A percentile compares a stretch with the other conserved stretches of the same genome.
These are phyloP conservation scores for Lophiostoma macrostomum DNA, from an alignment of 495 filamentous ascomycete species.

Conservation along the genomic window DNA sequence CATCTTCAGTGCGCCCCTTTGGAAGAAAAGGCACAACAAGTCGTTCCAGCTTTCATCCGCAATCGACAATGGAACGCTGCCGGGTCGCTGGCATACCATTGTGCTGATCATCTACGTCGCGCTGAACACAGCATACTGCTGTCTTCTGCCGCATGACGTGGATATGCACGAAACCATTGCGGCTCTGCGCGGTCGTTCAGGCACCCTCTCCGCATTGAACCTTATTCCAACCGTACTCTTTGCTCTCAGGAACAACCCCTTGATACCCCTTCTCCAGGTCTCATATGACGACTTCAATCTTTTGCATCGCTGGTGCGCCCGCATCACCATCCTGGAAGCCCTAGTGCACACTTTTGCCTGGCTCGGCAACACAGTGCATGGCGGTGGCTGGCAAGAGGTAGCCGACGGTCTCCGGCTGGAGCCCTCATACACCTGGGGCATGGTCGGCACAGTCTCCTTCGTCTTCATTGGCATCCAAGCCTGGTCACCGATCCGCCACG, in stretches of 20 bases:
- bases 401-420: constrained; percentile 14
- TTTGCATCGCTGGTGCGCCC: constrained; percentile 90
- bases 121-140: constrained; percentile 76
- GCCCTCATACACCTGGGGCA: constrained; percentile 38
- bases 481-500: constrained; percentile 52
- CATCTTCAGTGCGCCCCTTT: constrained; percentile 76
- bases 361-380: constrained; percentile 48
- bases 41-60: constrained; percentile 83
- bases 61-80: constrained; percentile 85
- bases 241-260: constrained; percentile 86
- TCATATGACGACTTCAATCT: constrained; percentile 98
- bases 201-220: constrained; percentile 78
- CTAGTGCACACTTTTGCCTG: constrained; percentile 73
- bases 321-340: constrained; percentile 76
- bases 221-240: constrained; percentile 89
- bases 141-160: constrained; percentile 62
- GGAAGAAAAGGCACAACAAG: constrained; percentile 79
- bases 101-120: constrained; percentile 69
- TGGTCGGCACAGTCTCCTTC: constrained; percentile 46
- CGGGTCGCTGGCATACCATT: constrained; percentile 77
- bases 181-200: constrained; percentile 78
- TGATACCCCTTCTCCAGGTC: constrained; percentile 77
- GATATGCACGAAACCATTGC: constrained; percentile 48
- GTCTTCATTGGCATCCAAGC: constrained; percentile 51
- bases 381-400: constrained; percentile 26